A percentile compares a stretch with the other conserved stretches of the same genome.
phyloP scores from a whole-genome alignment of 305 asterid species.

The Fraxinus paxiana region DNA sequence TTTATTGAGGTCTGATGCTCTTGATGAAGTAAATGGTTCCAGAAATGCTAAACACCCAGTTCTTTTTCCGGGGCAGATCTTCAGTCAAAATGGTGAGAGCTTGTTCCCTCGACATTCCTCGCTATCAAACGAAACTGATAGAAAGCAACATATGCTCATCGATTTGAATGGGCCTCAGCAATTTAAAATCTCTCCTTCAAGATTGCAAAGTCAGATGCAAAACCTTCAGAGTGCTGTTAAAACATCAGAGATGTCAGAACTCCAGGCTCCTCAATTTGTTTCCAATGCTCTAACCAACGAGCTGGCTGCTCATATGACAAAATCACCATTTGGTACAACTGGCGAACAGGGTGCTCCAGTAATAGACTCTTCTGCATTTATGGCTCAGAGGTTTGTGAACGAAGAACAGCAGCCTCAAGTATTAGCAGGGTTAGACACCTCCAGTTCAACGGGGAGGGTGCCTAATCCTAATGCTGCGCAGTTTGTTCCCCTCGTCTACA shows the following conservation, averaged over 20 bases:
- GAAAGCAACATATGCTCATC: conserved; percentile 27
- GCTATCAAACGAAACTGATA: conserved; percentile 30
- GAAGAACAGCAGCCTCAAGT: conserved; percentile 37
- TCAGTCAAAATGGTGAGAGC: conserved; percentile 39
- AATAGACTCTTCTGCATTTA: conserved; percentile 20
- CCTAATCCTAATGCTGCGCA: conserved; percentile 23
- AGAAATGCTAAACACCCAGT: conserved; percentile 31
- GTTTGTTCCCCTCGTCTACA: conserved; percentile 21
- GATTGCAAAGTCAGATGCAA: conserved; percentile 34
- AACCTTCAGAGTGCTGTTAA: conserved; percentile 38
- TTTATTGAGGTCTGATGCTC: conserved; percentile 32
- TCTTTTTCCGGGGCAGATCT: conserved; percentile 42
- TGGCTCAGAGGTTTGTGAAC: conserved; percentile 31
- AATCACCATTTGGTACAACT: conserved; percentile 21
- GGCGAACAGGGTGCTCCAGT: conserved; percentile 18
- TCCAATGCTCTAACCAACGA: conserved; percentile 31
- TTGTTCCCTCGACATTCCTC: conserved; percentile 33
- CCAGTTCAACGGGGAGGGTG: conserved; percentile 26
- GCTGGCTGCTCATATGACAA: conserved; percentile 34
- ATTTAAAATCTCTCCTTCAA: conserved; percentile 24
- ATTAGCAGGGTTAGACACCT: conserved; percentile 32
- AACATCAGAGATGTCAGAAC: conserved; percentile 37
- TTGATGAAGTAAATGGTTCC: conserved; percentile 37
- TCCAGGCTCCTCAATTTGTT: conserved; percentile 32
- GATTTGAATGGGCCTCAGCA: conserved; percentile 39